These are phyloP conservation scores for Novymonas esmeraldas DNA, from an alignment of 208 protist genomes.

Conservation along the genomic window DNA sequence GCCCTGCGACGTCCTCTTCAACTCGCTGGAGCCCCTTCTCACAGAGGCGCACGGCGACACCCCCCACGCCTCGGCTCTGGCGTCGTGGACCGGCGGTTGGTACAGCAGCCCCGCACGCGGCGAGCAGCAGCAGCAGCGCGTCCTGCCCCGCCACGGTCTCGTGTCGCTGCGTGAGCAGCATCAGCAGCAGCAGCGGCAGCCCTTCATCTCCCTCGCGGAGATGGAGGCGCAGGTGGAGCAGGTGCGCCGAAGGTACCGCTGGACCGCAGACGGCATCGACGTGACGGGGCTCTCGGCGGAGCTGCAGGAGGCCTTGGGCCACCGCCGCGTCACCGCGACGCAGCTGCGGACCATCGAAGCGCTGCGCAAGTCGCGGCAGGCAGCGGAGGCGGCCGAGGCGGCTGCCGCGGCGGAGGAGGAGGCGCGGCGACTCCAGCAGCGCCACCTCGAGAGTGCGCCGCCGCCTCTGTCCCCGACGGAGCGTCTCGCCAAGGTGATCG, in stretches of 20 bases:
- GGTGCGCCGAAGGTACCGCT: slow-evolving; percentile 44
- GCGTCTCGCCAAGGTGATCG: slow-evolving; percentile 42
- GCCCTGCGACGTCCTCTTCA: slow-evolving; percentile 78
- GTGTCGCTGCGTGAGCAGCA: not conserved
- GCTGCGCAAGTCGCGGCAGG: slow-evolving; percentile 28
- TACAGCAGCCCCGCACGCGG: not conserved
- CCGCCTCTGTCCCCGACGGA: slow-evolving; percentile 31
- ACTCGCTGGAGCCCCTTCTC: slow-evolving; percentile 59
- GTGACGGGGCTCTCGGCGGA: slow-evolving; percentile 67
- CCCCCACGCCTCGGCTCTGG: not conserved
- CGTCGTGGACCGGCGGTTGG: not conserved
- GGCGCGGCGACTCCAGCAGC: slow-evolving; percentile 23
- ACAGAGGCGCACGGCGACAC: not conserved
- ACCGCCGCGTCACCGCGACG: slow-evolving; percentile 60
- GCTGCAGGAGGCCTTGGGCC: slow-evolving; percentile 65
- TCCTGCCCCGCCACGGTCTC: not conserved
- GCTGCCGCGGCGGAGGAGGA: slow-evolving; percentile 10
- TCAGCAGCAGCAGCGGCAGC: slow-evolving; percentile 7
- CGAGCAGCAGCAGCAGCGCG: not conserved
- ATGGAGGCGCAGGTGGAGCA: slow-evolving; percentile 72
- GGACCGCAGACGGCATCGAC: slow-evolving; percentile 80
- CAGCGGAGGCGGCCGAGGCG: slow-evolving; percentile 25
- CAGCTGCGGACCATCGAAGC: slow-evolving; percentile 66
- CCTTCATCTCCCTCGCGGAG: slow-evolving; percentile 56
- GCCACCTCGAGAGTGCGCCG: slow-evolving; percentile 21